These are phyloP conservation scores for Domatiomyces catenatus DNA, from an alignment of 2,329 filamentous ascomycete species.

Conservation along the genomic window DNA sequence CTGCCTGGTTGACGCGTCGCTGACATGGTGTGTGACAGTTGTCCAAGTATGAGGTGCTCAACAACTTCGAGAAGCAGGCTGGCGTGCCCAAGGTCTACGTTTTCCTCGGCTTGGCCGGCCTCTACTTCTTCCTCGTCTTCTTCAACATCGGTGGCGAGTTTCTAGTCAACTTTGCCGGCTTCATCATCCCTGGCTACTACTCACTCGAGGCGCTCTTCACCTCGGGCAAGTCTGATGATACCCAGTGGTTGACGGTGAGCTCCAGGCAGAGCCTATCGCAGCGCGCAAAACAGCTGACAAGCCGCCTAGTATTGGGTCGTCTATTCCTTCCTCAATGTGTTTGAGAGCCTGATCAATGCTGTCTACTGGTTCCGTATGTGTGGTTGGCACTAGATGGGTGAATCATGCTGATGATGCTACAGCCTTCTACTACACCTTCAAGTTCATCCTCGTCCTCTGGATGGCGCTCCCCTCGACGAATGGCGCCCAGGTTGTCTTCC, in stretches of 20 bases:
- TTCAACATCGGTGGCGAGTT: conserved; percentile 57
- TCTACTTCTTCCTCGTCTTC: conserved; percentile 58
- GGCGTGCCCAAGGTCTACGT: conserved; percentile 54
- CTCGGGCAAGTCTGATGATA: conserved; percentile 45
- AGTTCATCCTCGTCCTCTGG: conserved; percentile 95
- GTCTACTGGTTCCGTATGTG: conserved; percentile 52
- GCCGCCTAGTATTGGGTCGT: conserved; percentile 48
- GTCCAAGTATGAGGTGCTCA: conserved; percentile 51
- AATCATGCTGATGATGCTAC: conserved; percentile 16
- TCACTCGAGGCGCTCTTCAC: conserved; percentile 50
- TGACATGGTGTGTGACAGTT: conserved; percentile 31
- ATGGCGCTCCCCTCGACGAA: conserved; percentile 94
- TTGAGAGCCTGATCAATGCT: conserved; percentile 51
- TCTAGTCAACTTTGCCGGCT: conserved; percentile 52
- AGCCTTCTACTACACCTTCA: conserved; percentile 99
- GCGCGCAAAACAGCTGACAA: conserved; percentile 6
- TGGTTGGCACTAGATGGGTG: not conserved
- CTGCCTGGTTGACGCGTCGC: not conserved
- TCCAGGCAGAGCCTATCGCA: conserved; percentile 4
- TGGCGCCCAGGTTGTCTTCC: conserved; percentile 92
- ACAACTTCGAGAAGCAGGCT: conserved; percentile 54
- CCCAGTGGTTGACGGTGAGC: conserved; percentile 49
- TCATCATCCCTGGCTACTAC: conserved; percentile 51
- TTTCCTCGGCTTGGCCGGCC: conserved; percentile 46
- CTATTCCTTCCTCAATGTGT: conserved; percentile 48